phyloP scores from a whole-genome alignment of 2,329 filamentous ascomycete species.

The Sarocladiaceae sp. region DNA sequence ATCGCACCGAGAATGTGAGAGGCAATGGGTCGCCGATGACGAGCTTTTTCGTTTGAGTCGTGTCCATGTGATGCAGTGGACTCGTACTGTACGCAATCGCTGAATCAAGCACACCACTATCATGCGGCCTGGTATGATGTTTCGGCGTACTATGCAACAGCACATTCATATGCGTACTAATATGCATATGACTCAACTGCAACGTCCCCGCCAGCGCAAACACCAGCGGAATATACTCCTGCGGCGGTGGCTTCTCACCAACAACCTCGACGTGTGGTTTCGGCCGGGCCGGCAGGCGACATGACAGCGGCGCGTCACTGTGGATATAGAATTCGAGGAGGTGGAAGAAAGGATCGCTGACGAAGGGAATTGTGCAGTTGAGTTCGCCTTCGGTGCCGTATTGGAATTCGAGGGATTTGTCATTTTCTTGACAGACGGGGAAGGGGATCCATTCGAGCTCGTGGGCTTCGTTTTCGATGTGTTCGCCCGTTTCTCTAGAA shows the following conservation, averaged over 20 bases:
- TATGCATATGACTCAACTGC: slow-evolving; percentile 84
- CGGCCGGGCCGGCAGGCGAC: slow-evolving; percentile 80
- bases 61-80: slow-evolving; percentile 57
- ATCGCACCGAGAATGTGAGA: slow-evolving; percentile 74
- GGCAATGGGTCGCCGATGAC: slow-evolving; percentile 85
- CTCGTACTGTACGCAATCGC: slow-evolving; percentile 83
- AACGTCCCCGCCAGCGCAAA: slow-evolving; percentile 87
- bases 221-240: slow-evolving; percentile 75
- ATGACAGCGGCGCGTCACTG: slow-evolving; percentile 88
- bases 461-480: slow-evolving; percentile 75
- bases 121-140: slow-evolving; percentile 58
- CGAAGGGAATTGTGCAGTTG: slow-evolving; percentile 77
- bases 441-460: slow-evolving; percentile 92
- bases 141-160: slow-evolving; percentile 69
- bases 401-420: slow-evolving; percentile 73
- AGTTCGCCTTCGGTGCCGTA: slow-evolving; percentile 80
- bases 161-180: slow-evolving; percentile 86
- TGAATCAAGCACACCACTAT: slow-evolving; percentile 78
- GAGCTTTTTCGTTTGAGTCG: slow-evolving; percentile 56
- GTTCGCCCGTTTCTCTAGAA: slow-evolving; percentile 77
- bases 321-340: slow-evolving; percentile 97
- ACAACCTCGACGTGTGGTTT: slow-evolving; percentile 49
- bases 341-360: slow-evolving; percentile 79
- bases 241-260: slow-evolving; percentile 43
- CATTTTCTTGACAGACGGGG: slow-evolving; percentile 84